Base-by-base conservation (phyloP, 345 rosid species). In the Pistacia vera region DNA sequence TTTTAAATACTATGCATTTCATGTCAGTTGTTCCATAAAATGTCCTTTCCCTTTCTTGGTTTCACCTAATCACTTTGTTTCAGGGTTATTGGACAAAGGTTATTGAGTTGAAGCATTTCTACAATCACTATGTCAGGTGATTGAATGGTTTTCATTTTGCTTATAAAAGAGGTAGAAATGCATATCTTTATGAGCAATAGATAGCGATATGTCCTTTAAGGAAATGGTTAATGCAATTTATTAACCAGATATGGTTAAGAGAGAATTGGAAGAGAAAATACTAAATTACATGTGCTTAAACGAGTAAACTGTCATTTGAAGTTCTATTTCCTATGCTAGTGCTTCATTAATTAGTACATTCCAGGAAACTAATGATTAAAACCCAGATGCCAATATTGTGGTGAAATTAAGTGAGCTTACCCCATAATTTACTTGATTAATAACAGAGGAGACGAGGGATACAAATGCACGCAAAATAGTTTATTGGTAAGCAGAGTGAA, bases 401-500 rank as follows among this genome's bases (percentile, higher is more conserved):
- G 18, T n/a, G 18, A 10, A 56, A 13, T 54, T 56, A 8, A n/a
- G 25, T 11, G 18, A 66, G 61, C 59, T 60, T 54, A 28, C 60
- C 60, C 49, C 57, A 9, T 76, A 62, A 63, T 69, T 67, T 78
- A 77, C 36, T 35, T 61, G 62, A 2, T 54, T 71, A 33, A 30
- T 7, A 7, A 30, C 77, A 33, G 44, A 67, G 63, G 66, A 41
- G 71, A 22, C 55, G 74, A 80, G 18, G 33, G 28, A 66, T 55
- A 66, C 9, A 79, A 70, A n/a, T 62, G 36, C 51, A 52, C 51
- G 64, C 20, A 63, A 72, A 72, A 58, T 76, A 66, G 66, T 78
- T 71, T 75, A 81, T 79, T 70, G 44, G 72, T 71, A 81, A 81
- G 73, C 59, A 13, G 51, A 51, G 69, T 46, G 63, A 46, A 74